phyloP scores from a whole-genome alignment of 2,329 filamentous ascomycete genomes.

The Diplocarpon rosae region DNA sequence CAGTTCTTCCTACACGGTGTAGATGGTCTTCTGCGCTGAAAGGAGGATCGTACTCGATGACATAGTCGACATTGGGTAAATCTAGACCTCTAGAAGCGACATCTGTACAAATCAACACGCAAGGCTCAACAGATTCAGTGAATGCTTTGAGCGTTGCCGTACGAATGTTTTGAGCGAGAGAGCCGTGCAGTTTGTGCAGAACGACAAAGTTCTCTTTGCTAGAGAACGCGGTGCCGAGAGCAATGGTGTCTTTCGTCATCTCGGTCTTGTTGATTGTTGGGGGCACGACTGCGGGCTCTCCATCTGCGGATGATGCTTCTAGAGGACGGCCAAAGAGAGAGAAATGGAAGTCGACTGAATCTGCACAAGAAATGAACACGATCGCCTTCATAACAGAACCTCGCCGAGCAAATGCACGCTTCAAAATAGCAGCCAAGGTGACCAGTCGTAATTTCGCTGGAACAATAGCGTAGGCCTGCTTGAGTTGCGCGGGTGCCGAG shows the following conservation, averaged over 20 bases:
- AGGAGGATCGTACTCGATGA: constrained; percentile 92
- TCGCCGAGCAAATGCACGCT: constrained; percentile 76
- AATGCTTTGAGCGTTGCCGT: constrained; percentile 80
- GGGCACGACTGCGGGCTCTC: constrained; percentile 26
- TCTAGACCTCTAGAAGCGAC: constrained; percentile 93
- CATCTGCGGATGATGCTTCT: constrained; percentile 23
- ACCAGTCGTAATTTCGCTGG: constrained; percentile 87
- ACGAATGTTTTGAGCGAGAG: constrained; percentile 74
- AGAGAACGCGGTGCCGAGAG: constrained; percentile 60
- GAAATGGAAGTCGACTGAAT: constrained; percentile 95
- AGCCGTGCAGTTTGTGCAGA: constrained; percentile 82
- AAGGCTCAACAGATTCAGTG: constrained; percentile 59
- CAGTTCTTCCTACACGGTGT: constrained; percentile 88
- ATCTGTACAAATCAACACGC: constrained; percentile 85
- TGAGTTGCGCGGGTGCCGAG: constrained; percentile 81
- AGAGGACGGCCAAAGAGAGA: constrained; percentile 51
- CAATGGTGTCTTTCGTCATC: constrained; percentile 48
- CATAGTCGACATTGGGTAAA: constrained; percentile 86
- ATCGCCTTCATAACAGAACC: constrained; percentile 95
- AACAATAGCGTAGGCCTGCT: constrained; percentile 80
- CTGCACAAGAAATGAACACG: constrained; percentile 91
- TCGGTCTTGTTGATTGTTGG: constrained; percentile 24
- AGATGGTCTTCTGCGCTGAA: constrained; percentile 90
- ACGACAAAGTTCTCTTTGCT: constrained; percentile 67
- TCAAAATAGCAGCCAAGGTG: constrained; percentile 72